Percentiles rank a stretch among this genome's conserved stretches.
phyloP scores from a whole-genome alignment of 2,329 filamentous ascomycete genomes.

The Aureobasidium sp. region DNA sequence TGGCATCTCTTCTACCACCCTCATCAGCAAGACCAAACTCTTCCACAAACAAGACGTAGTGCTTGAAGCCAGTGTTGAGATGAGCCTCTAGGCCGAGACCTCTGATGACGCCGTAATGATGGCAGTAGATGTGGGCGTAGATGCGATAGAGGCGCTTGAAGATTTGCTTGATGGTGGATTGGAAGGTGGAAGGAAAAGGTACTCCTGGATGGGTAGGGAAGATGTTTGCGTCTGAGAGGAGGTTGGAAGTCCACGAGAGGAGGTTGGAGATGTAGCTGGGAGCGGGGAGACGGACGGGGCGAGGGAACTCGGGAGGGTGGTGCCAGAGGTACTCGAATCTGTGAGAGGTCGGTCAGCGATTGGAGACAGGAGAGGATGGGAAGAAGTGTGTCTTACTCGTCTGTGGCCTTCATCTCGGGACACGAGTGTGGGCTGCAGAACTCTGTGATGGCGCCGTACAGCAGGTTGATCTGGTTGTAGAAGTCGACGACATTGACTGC shows the following conservation, averaged over 20 bases:
- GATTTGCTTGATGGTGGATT: slow-evolving; percentile 93
- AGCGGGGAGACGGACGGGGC: slow-evolving; percentile 95
- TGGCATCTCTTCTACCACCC: slow-evolving; percentile 28
- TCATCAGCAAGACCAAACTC: slow-evolving; percentile 88
- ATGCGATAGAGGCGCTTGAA: slow-evolving; percentile 99
- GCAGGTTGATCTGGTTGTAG: slow-evolving; percentile 99
- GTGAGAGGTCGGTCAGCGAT: background rate
- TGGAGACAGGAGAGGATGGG: background rate
- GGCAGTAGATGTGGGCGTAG: slow-evolving; percentile 96
- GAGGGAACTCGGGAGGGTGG: slow-evolving; percentile 86
- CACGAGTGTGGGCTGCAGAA: slow-evolving; percentile 97
- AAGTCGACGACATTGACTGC: slow-evolving; percentile 99
- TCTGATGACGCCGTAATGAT: slow-evolving; percentile 92
- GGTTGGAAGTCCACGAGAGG: slow-evolving; percentile 92
- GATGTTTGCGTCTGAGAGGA: slow-evolving; percentile 89
- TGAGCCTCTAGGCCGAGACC: slow-evolving; percentile 94
- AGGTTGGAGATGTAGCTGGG: slow-evolving; percentile 97
- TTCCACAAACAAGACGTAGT: slow-evolving; percentile 97
- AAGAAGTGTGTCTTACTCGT: slow-evolving; percentile 57
- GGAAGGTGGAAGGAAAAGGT: slow-evolving; percentile 83
- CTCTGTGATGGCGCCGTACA: slow-evolving; percentile 97
- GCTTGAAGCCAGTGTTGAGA: slow-evolving; percentile 98
- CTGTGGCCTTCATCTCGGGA: slow-evolving; percentile 99
- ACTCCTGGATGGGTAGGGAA: slow-evolving; percentile 71
- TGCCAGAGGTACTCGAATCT: slow-evolving; percentile 99